phyloP scores from a whole-genome alignment of 2,329 filamentous ascomycete species.

The Aspergillus flavus region DNA sequence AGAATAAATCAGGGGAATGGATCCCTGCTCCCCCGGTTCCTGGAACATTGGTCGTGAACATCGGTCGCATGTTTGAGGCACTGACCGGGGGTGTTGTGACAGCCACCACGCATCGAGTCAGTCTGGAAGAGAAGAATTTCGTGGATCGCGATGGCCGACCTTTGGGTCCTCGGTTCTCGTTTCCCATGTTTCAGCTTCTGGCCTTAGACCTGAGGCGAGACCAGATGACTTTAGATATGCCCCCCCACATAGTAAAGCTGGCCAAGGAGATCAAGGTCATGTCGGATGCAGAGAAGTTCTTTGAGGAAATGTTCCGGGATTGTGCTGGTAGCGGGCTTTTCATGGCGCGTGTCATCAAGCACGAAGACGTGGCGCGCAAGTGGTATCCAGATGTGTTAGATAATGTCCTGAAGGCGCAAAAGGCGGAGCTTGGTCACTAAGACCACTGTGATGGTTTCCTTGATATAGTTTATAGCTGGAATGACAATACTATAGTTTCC shows the following conservation, averaged over 20 bases:
- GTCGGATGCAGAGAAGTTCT: too few species aligned
- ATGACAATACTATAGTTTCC: too few species aligned
- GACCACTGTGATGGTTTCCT: too few species aligned
- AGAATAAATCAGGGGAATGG: slow-evolving; percentile 46
- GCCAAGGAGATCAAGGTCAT: too few species aligned
- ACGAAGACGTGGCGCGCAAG: neutral
- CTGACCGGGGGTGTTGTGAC: slow-evolving; percentile 24
- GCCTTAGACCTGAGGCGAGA: neutral
- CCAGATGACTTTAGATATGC: neutral
- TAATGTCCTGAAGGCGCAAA: neutral
- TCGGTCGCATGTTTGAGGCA: slow-evolving; percentile 31
- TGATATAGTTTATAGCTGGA: too few species aligned
- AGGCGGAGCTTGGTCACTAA: neutral
- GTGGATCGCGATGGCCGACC: neutral
- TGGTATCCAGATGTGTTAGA: neutral
- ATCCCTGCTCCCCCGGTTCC: slow-evolving; percentile 42
- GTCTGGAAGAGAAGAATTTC: slow-evolving; percentile 8
- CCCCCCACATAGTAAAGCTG: too few species aligned
- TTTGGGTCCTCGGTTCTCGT: neutral
- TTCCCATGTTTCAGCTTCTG: neutral
- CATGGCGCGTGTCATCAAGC: neutral
- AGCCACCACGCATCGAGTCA: slow-evolving; percentile 27
- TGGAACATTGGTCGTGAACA: slow-evolving; percentile 47
- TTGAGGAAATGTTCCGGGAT: too few species aligned
- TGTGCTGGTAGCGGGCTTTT: neutral